Base-by-base conservation (phyloP, 83 land plant genomes). In the Picea abies region DNA sequence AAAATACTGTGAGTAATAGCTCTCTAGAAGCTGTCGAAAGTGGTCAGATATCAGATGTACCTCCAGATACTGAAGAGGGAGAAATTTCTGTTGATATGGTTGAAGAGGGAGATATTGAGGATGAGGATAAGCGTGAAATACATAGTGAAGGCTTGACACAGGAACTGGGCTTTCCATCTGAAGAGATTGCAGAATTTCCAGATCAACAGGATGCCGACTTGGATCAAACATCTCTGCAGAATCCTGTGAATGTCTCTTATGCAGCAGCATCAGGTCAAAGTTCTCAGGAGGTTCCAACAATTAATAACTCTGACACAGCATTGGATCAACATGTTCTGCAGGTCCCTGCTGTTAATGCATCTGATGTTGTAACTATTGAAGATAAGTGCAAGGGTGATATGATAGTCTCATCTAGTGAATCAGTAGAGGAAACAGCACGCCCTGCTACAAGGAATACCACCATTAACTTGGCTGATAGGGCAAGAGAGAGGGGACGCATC, bases 401-500 rank as follows among this genome's bases (percentile, higher is more conserved):
- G 39, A 49, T 17, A 8, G n/a, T 20, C 22, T 19, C 52, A 2
- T 41, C 76, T 39, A 72, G 76, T 44, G 76, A 72, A 39, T 11
- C 26, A 0, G 56, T 44, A 41, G 52, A 72, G 52, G 76, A 72
- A 41, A 72, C n/a, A 20, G 16, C 76, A 39, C 56, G 56, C 9
- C 25, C 76, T 41, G 22, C 12, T 44, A 37, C 76, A n/a, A 72
- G 76, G 76, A 72, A 15, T 67, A 67, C 37, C 35, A 67, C 52
- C 23, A 72, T 44, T 39, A 72, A 44, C 76, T 72, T 72, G n/a
- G 52, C 26, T 72, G 76, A 72, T 37, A 72, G 76, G 76, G 76
- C 76, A 41, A 72, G 39, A 20, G 76, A 72, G 76, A 44, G 76
- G 76, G 19, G 20, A 44, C 52, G n/a, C 23, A 20, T 72, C 23